These are phyloP conservation scores for Neotropicomus parvogracilis DNA, from an alignment of 1,284 basidiomycete genomes.

Conservation along the genomic window DNA sequence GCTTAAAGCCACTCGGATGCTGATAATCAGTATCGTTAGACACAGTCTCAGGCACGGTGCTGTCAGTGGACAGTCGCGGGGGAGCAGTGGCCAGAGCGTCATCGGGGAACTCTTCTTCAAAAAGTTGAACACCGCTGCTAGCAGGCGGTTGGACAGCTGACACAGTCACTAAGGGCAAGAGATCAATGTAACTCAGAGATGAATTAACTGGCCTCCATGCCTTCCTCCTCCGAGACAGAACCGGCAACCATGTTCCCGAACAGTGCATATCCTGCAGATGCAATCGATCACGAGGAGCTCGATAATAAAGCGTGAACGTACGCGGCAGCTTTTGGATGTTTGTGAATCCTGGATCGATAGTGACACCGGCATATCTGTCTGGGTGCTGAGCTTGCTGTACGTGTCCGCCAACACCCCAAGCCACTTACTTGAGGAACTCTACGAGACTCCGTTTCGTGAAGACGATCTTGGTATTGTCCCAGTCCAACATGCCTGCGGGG, in stretches of 20 bases:
- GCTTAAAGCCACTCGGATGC: conserved; percentile 32
- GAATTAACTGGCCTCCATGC: conserved; percentile 3
- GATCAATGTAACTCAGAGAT: background rate
- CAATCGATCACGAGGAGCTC: background rate
- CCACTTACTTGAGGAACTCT: conserved; percentile 68
- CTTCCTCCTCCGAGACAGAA: conserved; percentile 8
- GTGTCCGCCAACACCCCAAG: conserved; percentile 4
- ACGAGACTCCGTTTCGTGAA: conserved; percentile 70
- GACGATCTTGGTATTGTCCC: conserved; percentile 67
- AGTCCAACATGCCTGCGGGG: conserved; percentile 64
- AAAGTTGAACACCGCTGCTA: conserved; percentile 9
- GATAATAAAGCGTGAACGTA: conserved; percentile 32
- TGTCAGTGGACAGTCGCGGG: background rate
- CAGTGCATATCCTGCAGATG: conserved; percentile 32
- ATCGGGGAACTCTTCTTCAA: conserved; percentile 28
- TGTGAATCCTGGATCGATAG: conserved; percentile 67
- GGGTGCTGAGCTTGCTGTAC: conserved; percentile 23
- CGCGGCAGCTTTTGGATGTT: conserved; percentile 70
- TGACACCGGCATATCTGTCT: conserved; percentile 59
- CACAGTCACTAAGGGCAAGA: conserved; percentile 3
- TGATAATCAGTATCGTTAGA: background rate
- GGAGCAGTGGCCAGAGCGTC: conserved; percentile 32
- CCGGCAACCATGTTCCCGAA: conserved; percentile 32
- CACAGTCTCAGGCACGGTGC: too few relatives aligned
- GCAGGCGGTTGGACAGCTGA: background rate